Percentiles rank a stretch among this genome's conserved stretches.
Conservation (phyloP, 1,284 basidiomycete genomes). For the Boletus sp. region DNA sequence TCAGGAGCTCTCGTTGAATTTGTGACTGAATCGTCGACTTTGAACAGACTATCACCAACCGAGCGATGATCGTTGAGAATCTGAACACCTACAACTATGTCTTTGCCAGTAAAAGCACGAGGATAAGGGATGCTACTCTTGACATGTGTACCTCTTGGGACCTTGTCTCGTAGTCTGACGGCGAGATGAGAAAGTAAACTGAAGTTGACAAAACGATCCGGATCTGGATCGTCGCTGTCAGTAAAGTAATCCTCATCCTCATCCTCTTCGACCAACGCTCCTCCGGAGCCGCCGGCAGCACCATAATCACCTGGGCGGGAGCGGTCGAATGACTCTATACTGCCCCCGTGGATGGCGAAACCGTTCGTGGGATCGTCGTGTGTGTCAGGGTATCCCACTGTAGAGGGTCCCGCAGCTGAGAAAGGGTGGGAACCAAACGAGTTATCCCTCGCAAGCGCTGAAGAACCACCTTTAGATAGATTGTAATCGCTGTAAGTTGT, state of each 20-base stretch:
- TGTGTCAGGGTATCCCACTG: slow-evolving; percentile 22
- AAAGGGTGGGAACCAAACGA: slow-evolving; percentile 27
- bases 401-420: slow-evolving; percentile 34
- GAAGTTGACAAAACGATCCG: slow-evolving; percentile 83
- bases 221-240: slow-evolving; percentile 74
- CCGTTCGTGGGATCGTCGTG: slow-evolving; percentile 29
- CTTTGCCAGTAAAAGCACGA: slow-evolving; percentile 88
- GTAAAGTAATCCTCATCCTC: slow-evolving; percentile 62
- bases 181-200: slow-evolving; percentile 88
- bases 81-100: slow-evolving; percentile 78
- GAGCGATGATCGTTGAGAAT: neutral
- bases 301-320: slow-evolving; percentile 27
- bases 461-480: slow-evolving; percentile 19
- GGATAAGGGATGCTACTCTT: slow-evolving; percentile 90
- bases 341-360: slow-evolving; percentile 20
- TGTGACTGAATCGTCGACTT: slow-evolving; percentile 83
- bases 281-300: slow-evolving; percentile 47
- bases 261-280: slow-evolving; percentile 46
- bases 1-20: slow-evolving; percentile 69
- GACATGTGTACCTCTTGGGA: slow-evolving; percentile 84
- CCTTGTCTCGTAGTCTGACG: slow-evolving; percentile 84
- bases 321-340: slow-evolving; percentile 37
- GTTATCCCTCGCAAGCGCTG: slow-evolving; percentile 18
- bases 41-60: slow-evolving; percentile 9
- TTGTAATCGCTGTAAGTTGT: slow-evolving; percentile 31